Conservation (phyloP, 495 filamentous ascomycete species). For the Alectoria sarmentosa region DNA sequence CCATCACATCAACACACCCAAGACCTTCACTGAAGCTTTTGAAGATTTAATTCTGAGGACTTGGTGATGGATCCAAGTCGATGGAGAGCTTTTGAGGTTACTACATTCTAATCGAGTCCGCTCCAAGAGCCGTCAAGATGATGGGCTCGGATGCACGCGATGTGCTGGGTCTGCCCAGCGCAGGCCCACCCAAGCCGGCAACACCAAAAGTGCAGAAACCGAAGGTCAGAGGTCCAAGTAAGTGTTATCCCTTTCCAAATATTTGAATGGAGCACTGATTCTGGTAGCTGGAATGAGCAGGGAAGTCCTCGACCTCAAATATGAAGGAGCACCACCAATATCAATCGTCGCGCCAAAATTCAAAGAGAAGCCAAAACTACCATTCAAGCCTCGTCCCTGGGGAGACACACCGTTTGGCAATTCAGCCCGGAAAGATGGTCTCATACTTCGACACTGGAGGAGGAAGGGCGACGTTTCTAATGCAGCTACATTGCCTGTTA, state of each 20-base stretch:
- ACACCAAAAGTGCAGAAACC: slow-evolving; percentile 75
- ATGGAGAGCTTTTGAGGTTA: neutral
- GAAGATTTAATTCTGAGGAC: neutral
- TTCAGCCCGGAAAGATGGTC: slow-evolving; percentile 46
- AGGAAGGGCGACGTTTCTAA: slow-evolving; percentile 21
- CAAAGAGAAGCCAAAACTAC: slow-evolving; percentile 53
- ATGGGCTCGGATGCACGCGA: slow-evolving; percentile 80
- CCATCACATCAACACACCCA: neutral
- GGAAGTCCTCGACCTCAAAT: slow-evolving; percentile 58
- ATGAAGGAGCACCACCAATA: slow-evolving; percentile 62
- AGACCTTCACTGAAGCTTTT: neutral
- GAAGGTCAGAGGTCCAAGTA: slow-evolving; percentile 60
- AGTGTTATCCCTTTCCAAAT: slow-evolving; percentile 39
- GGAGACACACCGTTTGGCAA: slow-evolving; percentile 52
- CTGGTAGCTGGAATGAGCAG: slow-evolving; percentile 65
- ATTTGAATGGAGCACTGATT: slow-evolving; percentile 36
- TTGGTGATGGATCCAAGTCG: neutral
- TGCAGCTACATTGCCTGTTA: slow-evolving; percentile 23
- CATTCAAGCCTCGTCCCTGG: slow-evolving; percentile 52
- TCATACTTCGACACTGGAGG: slow-evolving; percentile 57
- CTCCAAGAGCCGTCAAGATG: slow-evolving; percentile 40
- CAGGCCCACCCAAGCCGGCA: slow-evolving; percentile 53
- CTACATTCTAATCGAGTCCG: neutral
- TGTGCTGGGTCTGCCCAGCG: slow-evolving; percentile 64
- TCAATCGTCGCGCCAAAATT: slow-evolving; percentile 58